Percentiles rank a stretch among this genome's conserved stretches.
phyloP scores from a whole-genome alignment of 2,329 filamentous ascomycete species.

The Blastomyces parvus region DNA sequence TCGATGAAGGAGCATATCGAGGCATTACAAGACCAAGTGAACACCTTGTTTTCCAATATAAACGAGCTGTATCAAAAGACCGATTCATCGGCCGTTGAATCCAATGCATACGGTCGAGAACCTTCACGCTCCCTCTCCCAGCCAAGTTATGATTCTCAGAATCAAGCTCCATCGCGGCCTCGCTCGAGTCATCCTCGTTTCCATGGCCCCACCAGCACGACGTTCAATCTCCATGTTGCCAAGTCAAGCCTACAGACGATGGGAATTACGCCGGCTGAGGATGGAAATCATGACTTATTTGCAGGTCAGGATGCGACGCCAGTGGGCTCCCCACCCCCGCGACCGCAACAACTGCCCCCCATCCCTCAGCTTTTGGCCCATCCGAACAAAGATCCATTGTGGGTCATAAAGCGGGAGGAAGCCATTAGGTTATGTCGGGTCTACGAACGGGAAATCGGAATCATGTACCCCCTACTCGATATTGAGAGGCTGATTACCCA shows the following conservation, averaged over 20 bases:
- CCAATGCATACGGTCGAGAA: slow-evolving; percentile 26
- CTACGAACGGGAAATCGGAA: slow-evolving; percentile 81
- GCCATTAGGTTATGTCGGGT: slow-evolving; percentile 67
- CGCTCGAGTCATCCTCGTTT: slow-evolving; percentile 56
- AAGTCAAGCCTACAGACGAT: slow-evolving; percentile 81
- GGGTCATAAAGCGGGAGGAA: slow-evolving; percentile 67
- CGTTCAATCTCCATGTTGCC: slow-evolving; percentile 77
- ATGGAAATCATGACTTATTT: slow-evolving; percentile 51
- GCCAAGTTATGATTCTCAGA: slow-evolving; percentile 19
- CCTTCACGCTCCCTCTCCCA: slow-evolving; percentile 30
- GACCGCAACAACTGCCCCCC: slow-evolving; percentile 11
- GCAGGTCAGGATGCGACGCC: slow-evolving; percentile 47
- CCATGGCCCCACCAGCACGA: slow-evolving; percentile 73
- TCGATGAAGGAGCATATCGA: slow-evolving; percentile 66
- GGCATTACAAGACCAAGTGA: slow-evolving; percentile 74
- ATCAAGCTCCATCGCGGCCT: slow-evolving; percentile 33
- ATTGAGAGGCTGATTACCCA: slow-evolving; percentile 63
- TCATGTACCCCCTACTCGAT: slow-evolving; percentile 82
- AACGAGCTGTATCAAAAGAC: slow-evolving; percentile 50
- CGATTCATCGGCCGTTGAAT: slow-evolving; percentile 27
- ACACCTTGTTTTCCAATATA: slow-evolving; percentile 63
- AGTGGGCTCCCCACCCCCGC: slow-evolving; percentile 36
- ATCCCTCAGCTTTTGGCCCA: slow-evolving; percentile 30
- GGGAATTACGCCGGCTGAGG: slow-evolving; percentile 61
- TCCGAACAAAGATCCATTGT: slow-evolving; percentile 62